Conservation (phyloP, 192 early-diverging fungal genomes). For the Linnemannia schmuckeri region DNA sequence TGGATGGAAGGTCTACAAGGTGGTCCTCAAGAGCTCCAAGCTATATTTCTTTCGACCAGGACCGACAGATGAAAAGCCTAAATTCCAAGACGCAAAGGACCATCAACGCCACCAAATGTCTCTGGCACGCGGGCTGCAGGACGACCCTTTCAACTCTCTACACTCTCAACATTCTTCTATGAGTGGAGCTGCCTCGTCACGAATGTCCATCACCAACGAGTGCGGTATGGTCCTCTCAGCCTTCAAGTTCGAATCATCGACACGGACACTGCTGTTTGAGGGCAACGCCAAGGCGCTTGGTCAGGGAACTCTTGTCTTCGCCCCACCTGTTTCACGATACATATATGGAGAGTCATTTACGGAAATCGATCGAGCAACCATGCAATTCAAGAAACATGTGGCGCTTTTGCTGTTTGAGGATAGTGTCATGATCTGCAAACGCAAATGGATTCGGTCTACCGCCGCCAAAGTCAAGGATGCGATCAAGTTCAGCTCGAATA, state of each 20-base stretch:
- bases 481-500: conserved; percentile 39
- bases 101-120: conserved; percentile 30
- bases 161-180: conserved; percentile 34
- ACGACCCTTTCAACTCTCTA: not conserved
- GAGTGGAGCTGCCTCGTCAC: conserved; percentile 32
- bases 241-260: conserved; percentile 70
- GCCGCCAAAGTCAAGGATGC: conserved; percentile 54
- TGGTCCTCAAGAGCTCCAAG: conserved; percentile 79
- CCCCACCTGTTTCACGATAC: conserved; percentile 69
- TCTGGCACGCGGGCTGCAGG: not conserved
- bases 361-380: conserved; percentile 71
- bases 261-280: conserved; percentile 69
- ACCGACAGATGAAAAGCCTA: conserved; percentile 53
- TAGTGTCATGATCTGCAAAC: conserved; percentile 74
- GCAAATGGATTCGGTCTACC: conserved; percentile 67
- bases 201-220: conserved; percentile 52
- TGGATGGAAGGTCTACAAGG: conserved; percentile 84
- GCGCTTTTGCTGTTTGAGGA: conserved; percentile 76
- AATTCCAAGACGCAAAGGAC: conserved; percentile 44
- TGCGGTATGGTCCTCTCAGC: conserved; percentile 66
- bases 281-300: conserved; percentile 67
- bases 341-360: conserved; percentile 77
- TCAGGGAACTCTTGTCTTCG: conserved; percentile 24
- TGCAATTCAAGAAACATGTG: conserved; percentile 74
- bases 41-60: conserved; percentile 81